Base-by-base conservation (phyloP, 1,284 basidiomycete species). In the Ceratobasidium sp. region DNA sequence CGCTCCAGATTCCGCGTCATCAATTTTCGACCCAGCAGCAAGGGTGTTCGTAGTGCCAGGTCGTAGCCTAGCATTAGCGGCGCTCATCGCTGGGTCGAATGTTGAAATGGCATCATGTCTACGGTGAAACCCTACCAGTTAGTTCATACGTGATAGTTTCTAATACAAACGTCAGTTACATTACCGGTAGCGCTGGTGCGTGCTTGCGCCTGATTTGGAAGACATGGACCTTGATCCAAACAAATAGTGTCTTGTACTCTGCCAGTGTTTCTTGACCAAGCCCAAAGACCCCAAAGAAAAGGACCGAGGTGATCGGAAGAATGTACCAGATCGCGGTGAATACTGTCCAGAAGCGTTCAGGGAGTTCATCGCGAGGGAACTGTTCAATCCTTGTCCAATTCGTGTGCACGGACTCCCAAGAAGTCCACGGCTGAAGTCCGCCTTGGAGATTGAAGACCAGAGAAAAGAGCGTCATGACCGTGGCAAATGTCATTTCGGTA, bases 211-310 rank as follows among this genome's bases (percentile, higher is more conserved):
- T 40, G 27, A 69, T 54, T 6, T 58, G 31, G 25, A 70, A 45
- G 4, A 71, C 53, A 1, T 53, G 3, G 13, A 49, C 71, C 70
- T 70, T 13, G 47, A 64, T 12, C 55, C n/a, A 72, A 17, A 31
- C 17, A 55, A 60, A 34, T 15, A 49, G 15, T 3, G 31, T 35
- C 20, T 43, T 22, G 68, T 80, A 80, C 25, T 77, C 76, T 0
- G 40, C 58, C 3, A 78, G 69, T 0, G 78, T 75, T 27, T 80
- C 79, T 25, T 76, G 74, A 2, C 77, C 75, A 35, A 79, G 76
- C 0, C 80, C 80, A 68, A 82, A 80, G 65, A 79, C 78, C 3
- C 76, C 69, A 72, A 80, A 78, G 72, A 79, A 79, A 12, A 77
- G 29, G 45, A 79, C 58, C 1, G 76, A 75, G n/a, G 76, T 69